Evolutionary conservation across 352 stramenopile species (phyloP), one percentile per base, ranked within the genome.

Genomic region (Phytophthora ohioensis): DNA sequence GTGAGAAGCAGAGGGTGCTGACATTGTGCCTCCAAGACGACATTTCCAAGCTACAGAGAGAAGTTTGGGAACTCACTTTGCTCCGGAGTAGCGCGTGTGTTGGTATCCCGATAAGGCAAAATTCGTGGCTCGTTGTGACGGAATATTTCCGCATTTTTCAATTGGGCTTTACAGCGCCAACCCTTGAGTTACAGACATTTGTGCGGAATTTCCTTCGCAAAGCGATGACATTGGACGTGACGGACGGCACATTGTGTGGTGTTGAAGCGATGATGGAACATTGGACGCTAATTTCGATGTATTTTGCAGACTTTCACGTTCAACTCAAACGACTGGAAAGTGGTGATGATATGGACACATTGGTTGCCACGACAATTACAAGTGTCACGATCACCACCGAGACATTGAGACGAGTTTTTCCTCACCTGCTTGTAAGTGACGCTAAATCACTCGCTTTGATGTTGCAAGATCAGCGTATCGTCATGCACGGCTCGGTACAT

Each of bases 341-440:
- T 7, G 12, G 6, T n/a, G 35, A 17, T 12, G 15, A 32, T 10
- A 27, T 27, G 21, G 21, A 45, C 35, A 58, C 45, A 3, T 12
- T 69, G 35, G 27, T 58, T 3, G 62, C 45, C 2, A 69, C 53
- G 13, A 69, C 62, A 4, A 64, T 10, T 2, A 69, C 62, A 35
- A 64, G 35, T 12, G 10, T 64, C 36, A 59, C 53, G 1, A 45
- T 69, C 31, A 21, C n/a, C 21, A 8, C 35, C 17, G 27, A 57
- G 3, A 41, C 57, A 7, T 35, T 57, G 21, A 46, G n/a, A 48
- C 57, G 34, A 7, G 45, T 30, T 12, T 64, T 64, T 15, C 45
- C 45, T 39, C 57, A 57, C n/a, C 21, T 64, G n/a, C 8, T 57
- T n/a, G 34, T 12, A 2, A 11, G 11, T 38, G 46, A 53, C 27